Percentiles rank a stretch among this genome's conserved stretches.
These are phyloP conservation scores for Blastobotrys apis DNA, from an alignment of 1,139 yeast genomes.

Conservation along the genomic window DNA sequence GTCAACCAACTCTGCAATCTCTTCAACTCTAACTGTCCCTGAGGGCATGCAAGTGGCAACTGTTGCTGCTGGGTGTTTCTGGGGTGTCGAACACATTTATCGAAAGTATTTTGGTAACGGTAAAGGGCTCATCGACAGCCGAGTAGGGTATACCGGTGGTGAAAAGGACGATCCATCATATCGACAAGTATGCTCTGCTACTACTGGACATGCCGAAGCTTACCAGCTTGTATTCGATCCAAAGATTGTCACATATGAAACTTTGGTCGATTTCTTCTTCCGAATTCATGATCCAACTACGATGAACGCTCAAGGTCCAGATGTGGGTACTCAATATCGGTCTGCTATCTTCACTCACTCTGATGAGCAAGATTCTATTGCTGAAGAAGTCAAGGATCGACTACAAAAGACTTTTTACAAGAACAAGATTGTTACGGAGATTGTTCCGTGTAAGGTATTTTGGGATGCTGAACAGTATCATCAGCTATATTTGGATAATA, in stretches of 20 bases:
- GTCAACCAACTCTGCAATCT: slow-evolving; percentile 17
- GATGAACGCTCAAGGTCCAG: slow-evolving; percentile 69
- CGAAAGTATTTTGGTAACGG: slow-evolving; percentile 53
- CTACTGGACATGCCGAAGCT: slow-evolving; percentile 63
- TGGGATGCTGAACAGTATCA: slow-evolving; percentile 95
- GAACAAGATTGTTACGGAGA: slow-evolving; percentile 56
- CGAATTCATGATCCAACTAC: slow-evolving; percentile 80
- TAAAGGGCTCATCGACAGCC: slow-evolving; percentile 66
- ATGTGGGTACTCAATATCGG: slow-evolving; percentile 78
- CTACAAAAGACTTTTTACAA: slow-evolving; percentile 56
- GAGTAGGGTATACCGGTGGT: slow-evolving; percentile 93
- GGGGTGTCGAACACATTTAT: slow-evolving; percentile 91
- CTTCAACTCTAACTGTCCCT: slow-evolving; percentile 31
- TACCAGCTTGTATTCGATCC: slow-evolving; percentile 84
- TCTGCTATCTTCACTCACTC: slow-evolving; percentile 65
- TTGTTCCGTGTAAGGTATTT: slow-evolving; percentile 66
- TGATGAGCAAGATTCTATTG: slow-evolving; percentile 45
- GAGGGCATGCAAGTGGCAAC: slow-evolving; percentile 38
- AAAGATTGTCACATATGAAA: slow-evolving; percentile 48
- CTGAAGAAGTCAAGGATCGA: slow-evolving; percentile 40
- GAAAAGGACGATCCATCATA: slow-evolving; percentile 56
- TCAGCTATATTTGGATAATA: slow-evolving; percentile 70
- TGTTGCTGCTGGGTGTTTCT: slow-evolving; percentile 61
- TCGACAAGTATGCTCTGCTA: slow-evolving; percentile 68
- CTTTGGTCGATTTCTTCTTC: slow-evolving; percentile 78